Base-by-base conservation (phyloP, 257 asterid genomes). In the Solanum sejunctum region DNA sequence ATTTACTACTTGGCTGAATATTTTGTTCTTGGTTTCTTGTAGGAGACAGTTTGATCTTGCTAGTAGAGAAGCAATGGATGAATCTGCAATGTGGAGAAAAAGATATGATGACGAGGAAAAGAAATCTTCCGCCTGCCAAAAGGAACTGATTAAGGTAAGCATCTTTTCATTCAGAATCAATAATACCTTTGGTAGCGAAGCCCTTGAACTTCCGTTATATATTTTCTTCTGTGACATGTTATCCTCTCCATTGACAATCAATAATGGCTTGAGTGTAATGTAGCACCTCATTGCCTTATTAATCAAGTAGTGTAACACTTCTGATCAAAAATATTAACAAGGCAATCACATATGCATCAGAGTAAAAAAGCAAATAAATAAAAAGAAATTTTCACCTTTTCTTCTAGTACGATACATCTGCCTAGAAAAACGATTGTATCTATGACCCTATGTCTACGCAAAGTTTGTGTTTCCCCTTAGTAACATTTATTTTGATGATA, bases 31-130 rank as follows among this genome's bases (percentile, higher is more conserved):
- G 86, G 82, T 81, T 88, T 86, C 77, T 84, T 91, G 94, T 87
- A 97, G 99, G 93, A 93, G 82, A 81, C 93, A 97, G 86, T 97
- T 97, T 87, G 98, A 97, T 92, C 97, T 95, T 89, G 99, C 98
- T 88, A 94, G 85, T 86, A 92, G 93, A 93, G 99, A 97, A 93
- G 98, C 99, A 81, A 92, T 97, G 99, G 99, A 97, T 87, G 98
- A 97, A 93, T 95, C 99, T 87, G 99, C 99, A 43, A 97, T 92
- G 87, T 97, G 98, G 99, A 93, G 99, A 88, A 88, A 86, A 86
- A 92, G 99, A 86, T 97, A 84, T 55, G 98, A 97, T 81, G 88
- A 79, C 0, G 99, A 97, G 95, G 88, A 83, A 0, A 91, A 87
- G 21, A 93, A 91, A 90, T 86, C 86, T 77, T 67, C 82, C 63